Percentiles rank a stretch among this genome's conserved stretches.
Conservation (phyloP, 495 filamentous ascomycete species). For the Coniosporium apollinis region DNA sequence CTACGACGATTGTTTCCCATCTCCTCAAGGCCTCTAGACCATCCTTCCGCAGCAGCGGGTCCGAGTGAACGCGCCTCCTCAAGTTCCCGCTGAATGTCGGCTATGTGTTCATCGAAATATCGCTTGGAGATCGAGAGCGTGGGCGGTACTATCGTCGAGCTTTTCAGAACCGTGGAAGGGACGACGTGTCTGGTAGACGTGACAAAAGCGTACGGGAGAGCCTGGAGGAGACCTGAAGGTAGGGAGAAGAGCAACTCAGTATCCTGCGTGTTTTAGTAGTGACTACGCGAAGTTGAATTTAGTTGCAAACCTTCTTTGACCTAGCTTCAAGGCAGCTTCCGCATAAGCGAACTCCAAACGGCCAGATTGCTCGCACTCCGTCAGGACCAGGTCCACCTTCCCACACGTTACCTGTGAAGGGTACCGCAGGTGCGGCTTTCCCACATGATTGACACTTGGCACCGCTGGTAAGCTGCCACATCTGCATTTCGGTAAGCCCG, state of each 20-base stretch:
- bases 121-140: conserved; percentile 39
- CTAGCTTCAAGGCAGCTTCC: conserved; percentile 38
- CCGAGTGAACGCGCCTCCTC: conserved; percentile 41
- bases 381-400: conserved; percentile 34
- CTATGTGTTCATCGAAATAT: conserved; percentile 41
- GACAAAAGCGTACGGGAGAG: conserved; percentile 47
- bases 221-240: conserved; percentile 36
- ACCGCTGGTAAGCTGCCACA: conserved; percentile 43
- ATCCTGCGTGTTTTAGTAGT: conserved; percentile 33
- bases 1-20: conserved; percentile 38
- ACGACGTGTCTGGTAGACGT: conserved; percentile 40
- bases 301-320: conserved; percentile 39
- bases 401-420: conserved; percentile 23
- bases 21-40: conserved; percentile 50
- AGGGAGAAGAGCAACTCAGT: conserved; percentile 43
- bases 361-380: conserved; percentile 41
- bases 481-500: conserved; percentile 38
- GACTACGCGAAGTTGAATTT: neutral
- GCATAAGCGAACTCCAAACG: conserved; percentile 46
- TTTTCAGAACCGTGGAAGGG: conserved; percentile 32
- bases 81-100: conserved; percentile 37
- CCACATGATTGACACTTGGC: conserved; percentile 38
- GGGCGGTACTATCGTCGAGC: conserved; percentile 24
- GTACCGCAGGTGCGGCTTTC: conserved; percentile 11
- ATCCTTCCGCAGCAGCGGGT: conserved; percentile 46